A percentile compares a stretch with the other conserved stretches of the same genome.
phyloP scores from a whole-genome alignment of 2,329 filamentous ascomycete genomes.

The Beauveria medogensis region DNA sequence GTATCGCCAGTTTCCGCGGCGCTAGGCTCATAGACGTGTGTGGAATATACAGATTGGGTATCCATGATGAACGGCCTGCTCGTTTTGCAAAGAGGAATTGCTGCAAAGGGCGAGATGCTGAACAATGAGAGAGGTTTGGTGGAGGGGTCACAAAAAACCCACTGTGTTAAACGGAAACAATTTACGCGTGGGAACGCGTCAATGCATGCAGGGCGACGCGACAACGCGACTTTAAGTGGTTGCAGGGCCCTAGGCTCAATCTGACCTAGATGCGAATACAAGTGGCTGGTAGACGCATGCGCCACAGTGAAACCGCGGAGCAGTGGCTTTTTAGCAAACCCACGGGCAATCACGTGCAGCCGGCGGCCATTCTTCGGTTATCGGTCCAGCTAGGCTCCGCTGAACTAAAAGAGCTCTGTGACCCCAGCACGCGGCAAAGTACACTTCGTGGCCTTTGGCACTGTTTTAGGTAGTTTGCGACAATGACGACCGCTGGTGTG shows the following conservation, averaged over 20 bases:
- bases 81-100: background rate
- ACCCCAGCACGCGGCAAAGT: background rate
- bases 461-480: background rate
- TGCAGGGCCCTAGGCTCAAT: conserved; percentile 16
- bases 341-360: background rate
- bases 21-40: conserved; percentile 68
- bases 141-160: conserved; percentile 6
- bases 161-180: conserved; percentile 4
- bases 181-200: conserved; percentile 13
- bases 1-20: conserved; percentile 60
- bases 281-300: background rate
- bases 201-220: conserved; percentile 5
- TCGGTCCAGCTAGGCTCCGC: background rate
- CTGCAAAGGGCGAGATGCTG: background rate
- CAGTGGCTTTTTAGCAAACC: background rate
- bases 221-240: conserved; percentile 24
- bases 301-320: background rate
- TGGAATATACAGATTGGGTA: conserved; percentile 75
- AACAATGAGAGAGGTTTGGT: background rate
- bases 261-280: too few relatives aligned
- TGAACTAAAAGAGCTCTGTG: background rate
- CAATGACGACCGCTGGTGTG: conserved; percentile 7
- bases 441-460: conserved; percentile 7
- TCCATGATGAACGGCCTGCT: conserved; percentile 53
- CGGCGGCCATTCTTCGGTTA: conserved; percentile 8